Base-by-base conservation (phyloP, 371 early-diverging fungal genomes). In the Amoeboaphelidium protococcarum region DNA sequence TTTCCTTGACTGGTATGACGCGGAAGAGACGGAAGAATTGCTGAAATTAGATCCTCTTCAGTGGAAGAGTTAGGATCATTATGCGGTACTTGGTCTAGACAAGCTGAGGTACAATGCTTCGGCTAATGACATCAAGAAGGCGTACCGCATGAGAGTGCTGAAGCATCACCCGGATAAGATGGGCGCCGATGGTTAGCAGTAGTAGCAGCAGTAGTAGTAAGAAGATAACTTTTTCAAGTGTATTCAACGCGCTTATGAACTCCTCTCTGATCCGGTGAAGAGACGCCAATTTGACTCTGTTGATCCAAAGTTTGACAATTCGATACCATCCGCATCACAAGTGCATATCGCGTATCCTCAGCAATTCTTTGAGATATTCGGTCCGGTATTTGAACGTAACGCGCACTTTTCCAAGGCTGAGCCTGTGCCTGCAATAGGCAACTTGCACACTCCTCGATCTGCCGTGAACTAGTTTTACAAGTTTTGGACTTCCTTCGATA, bases 181-280 rank as follows among this genome's bases (percentile, higher is more conserved):
- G 64, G 74, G 65, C 31, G 59, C 64, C 40, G 46, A 50, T 40
- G 72, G 71, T 23, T 67, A 77, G 48, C 72, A 72, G 55, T 74
- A 74, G 58, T 22, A 25, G 0, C 52, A 54, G 42, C 72, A 72
- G 55, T 74, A 74, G 58, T 22, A 25, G 0, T 52, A 54, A 42
- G 83, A 87, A 53, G 95, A 95, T 68, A 69, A 77, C 24, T 87
- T 88, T 72, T 95, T 92, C 81, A 95, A 95, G 73, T 95, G 96
- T 65, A 78, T 92, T 54, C 87, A 89, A 58, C 90, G 89, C 22
- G 96, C 98, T 20, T 81, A 76, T 58, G 90, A 95, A 54, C 74
- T 88, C 16, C 68, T 99, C 56, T 75, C 78, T 58, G 87, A 91
- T 69, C 80, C 80, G 22, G 73, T 67, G 48, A 80, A 80, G 62